Base-by-base conservation (phyloP, 2,329 filamentous ascomycete species). In the Colletotrichum tamarilloi region DNA sequence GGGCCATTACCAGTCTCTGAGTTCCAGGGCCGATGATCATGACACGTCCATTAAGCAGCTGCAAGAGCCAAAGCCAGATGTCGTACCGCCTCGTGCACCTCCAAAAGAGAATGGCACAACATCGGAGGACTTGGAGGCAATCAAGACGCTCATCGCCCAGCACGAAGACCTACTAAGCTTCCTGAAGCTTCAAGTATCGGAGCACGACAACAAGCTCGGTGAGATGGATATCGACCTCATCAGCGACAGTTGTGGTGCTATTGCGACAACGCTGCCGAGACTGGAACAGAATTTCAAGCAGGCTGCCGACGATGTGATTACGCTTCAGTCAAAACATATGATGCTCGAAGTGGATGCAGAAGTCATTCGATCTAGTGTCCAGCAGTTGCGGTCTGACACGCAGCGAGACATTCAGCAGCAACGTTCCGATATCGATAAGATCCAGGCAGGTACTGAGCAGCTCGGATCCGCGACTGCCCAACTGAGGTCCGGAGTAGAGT, bases 171-270 rank as follows among this genome's bases (percentile, higher is more conserved):
- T 35, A 28, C n/a, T 68, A 16, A 19, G 11, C 52, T 22, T 30
- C 2, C 24, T 72, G 14, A 19, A 55, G n/a, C 22, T 14, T 49
- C 62, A 35, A 38, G 55, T 73, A 7, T 5, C 24, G 16, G 67
- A 32, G 16, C 69, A 68, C 16, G 65, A 72, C 14, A 26, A 19
- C 3, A 64, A 72, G 12, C 67, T 75, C 9, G 73, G 65, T 26
- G 65, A 75, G 19, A 32, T 74, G 26, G 73, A 75, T 32, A 30
- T 63, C 42, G 67, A 57, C 3, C 55, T 68, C n/a, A 65, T 64
- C 32, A 68, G 35, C 62, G 58, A 70, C 8, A 66, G 60, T 30
- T 72, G 68, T 30, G 49, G 26, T 26, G 59, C 49, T 19, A 52
- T 68, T 22, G 30, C 22, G 26, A 53, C 62, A 4, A 66, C 58